Evolutionary conservation across 306 rosid genomes (phyloP), one percentile per base, ranked within the genome.

Genomic region (Pachyrhizus erosus): DNA sequence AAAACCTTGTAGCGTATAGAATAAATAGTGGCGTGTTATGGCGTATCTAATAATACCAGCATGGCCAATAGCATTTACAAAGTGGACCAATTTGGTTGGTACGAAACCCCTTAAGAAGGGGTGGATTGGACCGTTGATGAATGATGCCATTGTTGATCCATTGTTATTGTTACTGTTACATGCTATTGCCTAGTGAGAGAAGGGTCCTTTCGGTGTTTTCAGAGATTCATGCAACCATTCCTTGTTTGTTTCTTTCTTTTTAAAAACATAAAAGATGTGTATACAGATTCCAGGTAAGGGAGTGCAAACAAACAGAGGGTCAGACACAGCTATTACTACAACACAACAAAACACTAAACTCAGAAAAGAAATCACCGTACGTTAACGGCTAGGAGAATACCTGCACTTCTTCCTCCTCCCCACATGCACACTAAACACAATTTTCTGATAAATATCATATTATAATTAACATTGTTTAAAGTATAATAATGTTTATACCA

Each of bases 321-420:
- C 18, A 34, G 40, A 71, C 72, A 70, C 80, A 26, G n/a, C 58
- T 20, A 42, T 60, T 48, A 75, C 29, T 67, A 29, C 57, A 33
- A 70, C 58, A 60, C 51, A 85, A 81, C 87, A 82, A 81, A 84
- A 72, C 66, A 24, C 78, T 80, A 71, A 55, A 24, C 34, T 52
- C 76, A 67, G 37, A 74, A 77, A 52, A 64, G 49, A 66, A 46
- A 34, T 26, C 43, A 14, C 31, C 33, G 45, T 29, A n/a, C 27
- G 11, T n/a, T 74, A 89, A 90, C 97, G 92, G 91, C 92, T 89
- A 85, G 55, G 54, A 80, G 21, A 62, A 40, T 74, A 74, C 42
- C 0, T 65, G 10, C 72, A 17, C 62, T 26, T 78, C 40, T 69
- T 29, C 80, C 69, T 72, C 76, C 31, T 78, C 40, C 87, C 40